Evolutionary conservation across 2,329 filamentous ascomycete genomes (phyloP).

Genomic region (Drechslerella dactyloides): DNA sequence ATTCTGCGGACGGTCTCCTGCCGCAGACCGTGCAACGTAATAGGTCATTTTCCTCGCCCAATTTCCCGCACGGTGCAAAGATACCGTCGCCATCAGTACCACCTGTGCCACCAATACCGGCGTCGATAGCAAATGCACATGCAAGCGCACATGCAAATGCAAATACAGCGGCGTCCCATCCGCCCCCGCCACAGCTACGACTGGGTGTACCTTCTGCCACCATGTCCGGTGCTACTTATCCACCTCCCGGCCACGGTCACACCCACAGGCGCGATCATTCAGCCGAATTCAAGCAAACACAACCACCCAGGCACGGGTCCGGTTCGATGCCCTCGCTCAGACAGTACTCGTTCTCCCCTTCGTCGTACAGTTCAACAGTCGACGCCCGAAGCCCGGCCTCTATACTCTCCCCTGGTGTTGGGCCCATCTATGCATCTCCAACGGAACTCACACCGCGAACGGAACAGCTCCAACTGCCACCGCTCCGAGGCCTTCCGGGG

Average conservation of each 20-base stretch:
- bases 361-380: slow-evolving; percentile 40
- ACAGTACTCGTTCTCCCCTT: slow-evolving; percentile 44
- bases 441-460: slow-evolving; percentile 42
- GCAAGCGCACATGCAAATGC: no score
- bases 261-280: slow-evolving; percentile 35
- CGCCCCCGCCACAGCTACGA: slow-evolving; percentile 17
- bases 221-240: slow-evolving; percentile 28
- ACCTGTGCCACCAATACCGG: slow-evolving; percentile 22
- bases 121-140: slow-evolving; percentile 2
- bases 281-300: slow-evolving; percentile 29
- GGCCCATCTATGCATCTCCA: slow-evolving; percentile 43
- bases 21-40: slow-evolving; percentile 37
- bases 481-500: slow-evolving; percentile 24
- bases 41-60: slow-evolving; percentile 45
- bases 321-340: slow-evolving; percentile 38
- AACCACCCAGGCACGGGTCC: slow-evolving; percentile 17
- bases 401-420: slow-evolving; percentile 41
- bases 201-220: slow-evolving; percentile 29
- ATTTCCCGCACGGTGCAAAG: slow-evolving; percentile 24
- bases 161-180: background rate
- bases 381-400: slow-evolving; percentile 42
- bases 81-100: slow-evolving; percentile 11
- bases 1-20: slow-evolving; percentile 43
- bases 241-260: slow-evolving; percentile 14
- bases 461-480: slow-evolving; percentile 42